Base-by-base conservation (phyloP, 768 basidiomycete species). In the Lanmaoa pseudosensibilis region DNA sequence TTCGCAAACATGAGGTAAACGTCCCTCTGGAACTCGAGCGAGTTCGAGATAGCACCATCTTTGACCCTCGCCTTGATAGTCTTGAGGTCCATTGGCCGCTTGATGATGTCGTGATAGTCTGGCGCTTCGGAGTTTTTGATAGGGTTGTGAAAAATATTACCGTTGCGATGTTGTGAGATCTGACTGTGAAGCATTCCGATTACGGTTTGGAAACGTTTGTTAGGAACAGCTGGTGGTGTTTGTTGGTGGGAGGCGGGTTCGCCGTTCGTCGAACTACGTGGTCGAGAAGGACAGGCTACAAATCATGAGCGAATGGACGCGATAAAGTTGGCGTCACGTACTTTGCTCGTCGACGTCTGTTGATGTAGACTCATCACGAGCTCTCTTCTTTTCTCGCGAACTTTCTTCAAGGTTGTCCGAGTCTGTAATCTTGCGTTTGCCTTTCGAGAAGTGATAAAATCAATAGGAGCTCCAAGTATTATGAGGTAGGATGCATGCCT, bases 1-100 rank as follows among this genome's bases (percentile, higher is more conserved):
- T 98, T 98, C 9, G 93, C 90, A 72, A 97, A 96, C 88, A 98
- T 96, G 59, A 97, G 78, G 67, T 85, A 88, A 11, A 95, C 83
- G 64, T 97, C 96, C 59, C 93, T 79, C 68, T 95, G 90, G 65
- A 88, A 97, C 68, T 98, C 94, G 33, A 88, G 79, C 1, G 92
- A 90, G 61, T 83, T 92, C 5, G 81, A 76, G 46, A 97, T 93
- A 3, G 82, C 59, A 0, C 93, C 93, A 63, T 95, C 92, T 64
- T 89, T 90, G 55, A 96, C 85, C 60, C 81, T 83, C n/a, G 77
- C 77, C 70, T 93, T 92, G 69, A 98, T 90, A 0, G 90, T 95
- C 73, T 94, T 96, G 53, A 98, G 80, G 70, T 98, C 94, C 84
- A 95, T 95, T 3, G 96, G 93, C n/a, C 88, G 83, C 65, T 90